Evolutionary conservation across 352 stramenopile genomes (phyloP).

Genomic region (Phytopythium oedochilum): DNA sequence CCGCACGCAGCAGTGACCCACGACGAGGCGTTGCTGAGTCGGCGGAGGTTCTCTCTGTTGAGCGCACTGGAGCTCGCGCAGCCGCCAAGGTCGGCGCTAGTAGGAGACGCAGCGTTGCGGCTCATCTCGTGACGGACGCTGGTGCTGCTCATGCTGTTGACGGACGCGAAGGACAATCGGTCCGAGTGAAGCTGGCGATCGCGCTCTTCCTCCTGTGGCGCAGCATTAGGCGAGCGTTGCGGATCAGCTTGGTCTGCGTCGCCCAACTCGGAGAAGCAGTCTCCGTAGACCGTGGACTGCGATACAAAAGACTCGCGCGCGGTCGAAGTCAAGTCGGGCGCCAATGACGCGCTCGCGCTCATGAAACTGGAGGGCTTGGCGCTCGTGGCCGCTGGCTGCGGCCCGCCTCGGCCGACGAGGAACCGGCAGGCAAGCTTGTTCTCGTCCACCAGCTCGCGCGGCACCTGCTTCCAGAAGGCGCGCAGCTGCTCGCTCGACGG

Average conservation of each 20-base stretch:
- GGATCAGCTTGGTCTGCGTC: not conserved
- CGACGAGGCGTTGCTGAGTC: not conserved
- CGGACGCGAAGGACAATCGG: not conserved
- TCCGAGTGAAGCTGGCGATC: not conserved
- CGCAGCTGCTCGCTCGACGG: constrained; percentile 26
- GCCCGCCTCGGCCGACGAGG: not conserved
- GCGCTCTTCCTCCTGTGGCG: not conserved
- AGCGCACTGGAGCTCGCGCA: not conserved
- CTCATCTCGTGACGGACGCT: not conserved
- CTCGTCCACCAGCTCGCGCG: constrained; percentile 44
- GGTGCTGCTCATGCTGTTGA: not conserved
- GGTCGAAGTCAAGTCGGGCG: not conserved
- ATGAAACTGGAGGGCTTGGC: constrained; percentile 5
- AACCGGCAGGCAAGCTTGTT: constrained; percentile 72
- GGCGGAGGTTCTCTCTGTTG: not conserved
- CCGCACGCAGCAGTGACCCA: not conserved
- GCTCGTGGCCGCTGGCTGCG: not conserved
- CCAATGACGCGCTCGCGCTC: not conserved
- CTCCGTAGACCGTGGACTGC: constrained; percentile 3
- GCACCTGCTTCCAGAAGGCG: constrained; percentile 55
- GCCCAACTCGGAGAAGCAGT: not conserved
- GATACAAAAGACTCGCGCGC: not conserved
- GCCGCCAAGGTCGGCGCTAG: no score
- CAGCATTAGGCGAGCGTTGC: not conserved
- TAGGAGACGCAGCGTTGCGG: not conserved